Percentiles rank a stretch among this genome's conserved stretches.
These are phyloP conservation scores for Metarhizium rileyi DNA, from an alignment of 2,329 filamentous ascomycete species.

Conservation along the genomic window DNA sequence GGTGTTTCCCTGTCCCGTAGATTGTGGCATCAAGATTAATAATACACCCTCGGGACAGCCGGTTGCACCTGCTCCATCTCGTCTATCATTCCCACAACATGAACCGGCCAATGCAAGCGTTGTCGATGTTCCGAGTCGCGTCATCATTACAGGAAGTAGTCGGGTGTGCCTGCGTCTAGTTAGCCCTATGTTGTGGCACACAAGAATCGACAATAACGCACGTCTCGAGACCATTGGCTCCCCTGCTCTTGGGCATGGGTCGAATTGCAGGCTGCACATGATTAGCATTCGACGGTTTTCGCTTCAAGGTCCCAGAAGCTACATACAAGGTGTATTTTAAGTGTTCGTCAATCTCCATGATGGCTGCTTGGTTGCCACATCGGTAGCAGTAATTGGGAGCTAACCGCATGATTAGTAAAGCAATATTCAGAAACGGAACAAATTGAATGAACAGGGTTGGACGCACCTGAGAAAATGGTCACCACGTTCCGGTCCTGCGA, in stretches of 20 bases:
- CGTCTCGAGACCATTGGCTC: slow-evolving; percentile 98
- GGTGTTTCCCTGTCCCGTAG: slow-evolving; percentile 10
- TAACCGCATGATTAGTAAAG: slow-evolving; percentile 17
- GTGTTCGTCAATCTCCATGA: slow-evolving; percentile 99
- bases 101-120: slow-evolving; percentile 7
- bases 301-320: neutral
- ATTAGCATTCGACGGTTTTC: slow-evolving; percentile 15
- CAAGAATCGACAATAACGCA: slow-evolving; percentile 28
- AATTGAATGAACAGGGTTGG: slow-evolving; percentile 11
- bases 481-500: slow-evolving; percentile 97
- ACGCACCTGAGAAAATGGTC: slow-evolving; percentile 87
- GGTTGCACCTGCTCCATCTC: slow-evolving; percentile 10
- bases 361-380: slow-evolving; percentile 98
- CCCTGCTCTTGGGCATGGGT: slow-evolving; percentile 92
- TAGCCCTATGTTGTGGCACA: slow-evolving; percentile 11
- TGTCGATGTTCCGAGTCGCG: neutral
- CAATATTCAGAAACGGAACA: neutral
- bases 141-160: slow-evolving; percentile 83
- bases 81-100: slow-evolving; percentile 12
- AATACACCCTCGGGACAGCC: slow-evolving; percentile 19
- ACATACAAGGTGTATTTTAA: slow-evolving; percentile 99
- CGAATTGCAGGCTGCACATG: slow-evolving; percentile 79
- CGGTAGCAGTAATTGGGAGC: slow-evolving; percentile 96
- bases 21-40: slow-evolving; percentile 15
- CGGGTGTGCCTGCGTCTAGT: slow-evolving; percentile 58